These are phyloP conservation scores for Trametes versicolor DNA, from an alignment of 1,284 basidiomycete genomes.

Conservation along the genomic window DNA sequence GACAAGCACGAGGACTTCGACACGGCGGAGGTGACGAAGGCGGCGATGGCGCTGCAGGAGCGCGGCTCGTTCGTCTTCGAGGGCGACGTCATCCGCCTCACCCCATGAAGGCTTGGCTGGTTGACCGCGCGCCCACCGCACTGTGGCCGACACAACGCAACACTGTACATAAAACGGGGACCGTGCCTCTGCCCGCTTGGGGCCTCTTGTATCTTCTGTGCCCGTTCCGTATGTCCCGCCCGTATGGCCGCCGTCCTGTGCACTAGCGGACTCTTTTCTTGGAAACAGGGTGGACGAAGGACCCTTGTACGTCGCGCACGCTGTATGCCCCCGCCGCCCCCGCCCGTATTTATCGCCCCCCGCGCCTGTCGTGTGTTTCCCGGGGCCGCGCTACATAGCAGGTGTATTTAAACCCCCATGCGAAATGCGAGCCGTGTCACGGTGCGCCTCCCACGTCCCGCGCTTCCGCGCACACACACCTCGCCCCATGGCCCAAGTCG, in stretches of 20 bases:
- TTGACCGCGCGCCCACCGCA: slow-evolving; percentile 9
- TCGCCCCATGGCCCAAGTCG: slow-evolving; percentile 16
- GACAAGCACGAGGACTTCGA: slow-evolving; percentile 85
- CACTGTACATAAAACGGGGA: slow-evolving; percentile 15
- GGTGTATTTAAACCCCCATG: slow-evolving; percentile 11
- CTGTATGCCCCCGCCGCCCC: slow-evolving; percentile 11
- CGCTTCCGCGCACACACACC: background rate
- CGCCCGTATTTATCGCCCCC: slow-evolving; percentile 15
- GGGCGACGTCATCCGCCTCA: slow-evolving; percentile 63
- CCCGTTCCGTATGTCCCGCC: background rate
- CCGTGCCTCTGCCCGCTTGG: background rate
- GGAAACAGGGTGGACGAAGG: slow-evolving; percentile 20
- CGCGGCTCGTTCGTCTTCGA: slow-evolving; percentile 62
- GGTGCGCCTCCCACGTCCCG: background rate
- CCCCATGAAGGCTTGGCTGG: no score
- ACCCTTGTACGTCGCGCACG: slow-evolving; percentile 24
- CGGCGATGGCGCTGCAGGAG: slow-evolving; percentile 62
- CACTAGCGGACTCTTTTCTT: slow-evolving; percentile 21
- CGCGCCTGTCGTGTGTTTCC: slow-evolving; percentile 1
- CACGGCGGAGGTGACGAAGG: slow-evolving; percentile 71
- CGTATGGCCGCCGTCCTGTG: slow-evolving; percentile 6
- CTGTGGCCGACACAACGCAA: background rate
- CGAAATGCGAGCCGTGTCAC: background rate
- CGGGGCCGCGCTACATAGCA: background rate
- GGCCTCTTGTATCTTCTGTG: background rate